Evolutionary conservation across 345 rosid species (phyloP).

Genomic region (Pistacia vera): DNA sequence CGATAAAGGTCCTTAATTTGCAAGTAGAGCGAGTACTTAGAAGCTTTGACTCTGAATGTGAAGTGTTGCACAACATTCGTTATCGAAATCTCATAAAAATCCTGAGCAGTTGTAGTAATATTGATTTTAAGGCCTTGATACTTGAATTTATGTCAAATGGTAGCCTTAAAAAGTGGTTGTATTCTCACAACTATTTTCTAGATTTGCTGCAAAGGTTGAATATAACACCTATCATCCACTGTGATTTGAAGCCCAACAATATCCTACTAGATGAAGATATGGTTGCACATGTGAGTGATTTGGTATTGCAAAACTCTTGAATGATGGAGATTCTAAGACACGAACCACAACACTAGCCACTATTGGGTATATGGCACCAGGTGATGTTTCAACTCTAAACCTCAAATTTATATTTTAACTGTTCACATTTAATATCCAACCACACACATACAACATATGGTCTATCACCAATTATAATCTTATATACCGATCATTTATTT

Average conservation of each 20-base stretch:
- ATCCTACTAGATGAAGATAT: neutral
- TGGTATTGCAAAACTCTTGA: neutral
- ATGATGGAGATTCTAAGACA: neutral
- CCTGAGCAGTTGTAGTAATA: conserved; percentile 5
- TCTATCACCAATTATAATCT: neutral
- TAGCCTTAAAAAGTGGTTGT: neutral
- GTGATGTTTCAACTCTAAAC: neutral
- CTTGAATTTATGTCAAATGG: neutral
- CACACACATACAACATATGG: neutral
- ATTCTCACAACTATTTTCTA: neutral
- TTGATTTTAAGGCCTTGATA: neutral
- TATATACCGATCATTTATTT: no score
- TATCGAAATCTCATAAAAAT: conserved; percentile 18
- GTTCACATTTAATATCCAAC: neutral
- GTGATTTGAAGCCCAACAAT: conserved; percentile 7
- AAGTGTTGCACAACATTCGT: neutral
- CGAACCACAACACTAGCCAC: no score
- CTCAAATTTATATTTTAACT: neutral
- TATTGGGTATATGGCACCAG: conserved; percentile 7
- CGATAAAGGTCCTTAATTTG: conserved; percentile 16
- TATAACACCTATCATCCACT: neutral
- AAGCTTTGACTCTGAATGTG: conserved; percentile 21
- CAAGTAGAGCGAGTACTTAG: conserved; percentile 4
- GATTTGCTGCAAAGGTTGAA: neutral
- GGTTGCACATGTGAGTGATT: neutral